Evolutionary conservation across 495 filamentous ascomycete species (phyloP).

Genomic region (Aspergillus steynii): DNA sequence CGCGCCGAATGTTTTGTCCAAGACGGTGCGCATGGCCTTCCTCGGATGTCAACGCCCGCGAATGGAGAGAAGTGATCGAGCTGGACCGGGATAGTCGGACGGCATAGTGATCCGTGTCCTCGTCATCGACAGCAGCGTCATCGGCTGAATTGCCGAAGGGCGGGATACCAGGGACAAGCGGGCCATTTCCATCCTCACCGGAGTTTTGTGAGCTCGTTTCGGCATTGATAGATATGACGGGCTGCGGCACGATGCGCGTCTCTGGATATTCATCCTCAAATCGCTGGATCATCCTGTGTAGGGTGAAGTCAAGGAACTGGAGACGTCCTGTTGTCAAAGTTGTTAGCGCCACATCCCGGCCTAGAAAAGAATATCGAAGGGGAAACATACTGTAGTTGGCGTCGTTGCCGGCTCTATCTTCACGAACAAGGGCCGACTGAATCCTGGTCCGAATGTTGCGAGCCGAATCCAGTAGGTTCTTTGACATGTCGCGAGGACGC

Average conservation of each 20-base stretch:
- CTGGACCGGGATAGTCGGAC: slow-evolving; percentile 63
- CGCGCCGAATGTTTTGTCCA: slow-evolving; percentile 76
- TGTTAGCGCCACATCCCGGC: slow-evolving; percentile 20
- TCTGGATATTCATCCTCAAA: slow-evolving; percentile 97
- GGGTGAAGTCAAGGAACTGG: slow-evolving; percentile 84
- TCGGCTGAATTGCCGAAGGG: slow-evolving; percentile 37
- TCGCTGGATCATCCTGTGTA: slow-evolving; percentile 86
- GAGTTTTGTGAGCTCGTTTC: slow-evolving; percentile 45
- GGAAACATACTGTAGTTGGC: slow-evolving; percentile 71
- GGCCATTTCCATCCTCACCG: slow-evolving; percentile 37
- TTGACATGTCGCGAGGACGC: slow-evolving; percentile 90
- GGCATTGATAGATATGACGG: slow-evolving; percentile 22
- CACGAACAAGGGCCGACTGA: slow-evolving; percentile 79
- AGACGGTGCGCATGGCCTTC: slow-evolving; percentile 87
- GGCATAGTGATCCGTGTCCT: slow-evolving; percentile 49
- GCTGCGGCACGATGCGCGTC: slow-evolving; percentile 56
- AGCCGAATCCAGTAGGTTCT: slow-evolving; percentile 79
- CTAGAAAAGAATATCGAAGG: not conserved
- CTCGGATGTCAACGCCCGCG: slow-evolving; percentile 77
- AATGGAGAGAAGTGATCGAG: slow-evolving; percentile 77
- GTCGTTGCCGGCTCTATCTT: slow-evolving; percentile 66
- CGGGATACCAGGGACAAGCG: slow-evolving; percentile 35
- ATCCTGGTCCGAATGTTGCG: slow-evolving; percentile 82
- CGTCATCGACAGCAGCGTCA: slow-evolving; percentile 46
- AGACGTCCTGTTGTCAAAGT: slow-evolving; percentile 60